Evolutionary conservation across 352 stramenopile genomes (phyloP), one percentile per base, ranked within the genome.

Genomic region (Pythium volutum): DNA sequence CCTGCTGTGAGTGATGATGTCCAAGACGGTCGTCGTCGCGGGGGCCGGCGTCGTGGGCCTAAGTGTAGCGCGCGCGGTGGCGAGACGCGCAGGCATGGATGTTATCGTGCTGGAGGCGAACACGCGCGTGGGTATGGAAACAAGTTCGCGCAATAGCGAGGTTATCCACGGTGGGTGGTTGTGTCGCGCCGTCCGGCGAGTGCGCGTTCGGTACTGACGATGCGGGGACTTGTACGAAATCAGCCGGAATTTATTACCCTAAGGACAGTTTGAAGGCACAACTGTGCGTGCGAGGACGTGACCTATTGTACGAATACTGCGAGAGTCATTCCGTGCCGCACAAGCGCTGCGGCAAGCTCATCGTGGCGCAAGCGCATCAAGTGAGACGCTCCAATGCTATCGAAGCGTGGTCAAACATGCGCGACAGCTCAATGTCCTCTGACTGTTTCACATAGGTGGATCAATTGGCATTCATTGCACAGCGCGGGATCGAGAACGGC

Each of bases 181-280:
- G 6, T 27, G n/a, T 8, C 34, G 14, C 41, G 54, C 10, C 25
- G 4, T 51, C 18, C 36, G 36, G 36, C 36, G 31, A 43, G 36
- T 20, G 14, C 16, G 9, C 10, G 36, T 5, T 38, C 12, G 33
- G 39, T 7, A 26, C 42, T 48, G n/a, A 48, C 42, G 42, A 14
- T 9, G 42, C 20, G 36, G 18, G 2, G 36, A n/a, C 22, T 4
- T 16, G 14, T 25, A 39, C 15, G 20, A 57, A 31, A 9, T 39
- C 25, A 90, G 81, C 81, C 38, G 84, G 84, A 1, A 93, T 99
- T 23, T 99, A 99, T 74, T 99, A 99, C 79, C 59, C 75, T 43
- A 62, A 75, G 23, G 57, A 84, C 33, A 97, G 79, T 70, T 81
- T 89, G 47, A 99, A 99, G 73, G 87, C 92, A 14, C 74, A 59